Evolutionary conservation across 2,329 filamentous ascomycete species (phyloP).

Genomic region (Emmonsiellopsis sp.): DNA sequence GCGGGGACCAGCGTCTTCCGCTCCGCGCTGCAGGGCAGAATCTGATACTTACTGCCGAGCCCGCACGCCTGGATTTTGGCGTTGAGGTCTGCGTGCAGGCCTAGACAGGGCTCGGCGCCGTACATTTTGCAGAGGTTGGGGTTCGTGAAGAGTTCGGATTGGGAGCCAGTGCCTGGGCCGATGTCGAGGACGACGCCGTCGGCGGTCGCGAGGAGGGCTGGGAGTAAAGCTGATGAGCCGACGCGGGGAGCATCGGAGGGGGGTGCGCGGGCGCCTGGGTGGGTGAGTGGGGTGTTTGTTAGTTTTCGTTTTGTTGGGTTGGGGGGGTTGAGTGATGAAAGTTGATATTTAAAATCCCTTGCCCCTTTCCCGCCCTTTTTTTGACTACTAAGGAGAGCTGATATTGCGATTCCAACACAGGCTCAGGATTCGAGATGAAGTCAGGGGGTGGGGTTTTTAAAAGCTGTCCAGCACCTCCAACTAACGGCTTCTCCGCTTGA

Average conservation of each 20-base stretch:
- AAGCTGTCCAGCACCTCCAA: no score
- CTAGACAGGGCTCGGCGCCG: slow-evolving; percentile 44
- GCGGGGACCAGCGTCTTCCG: slow-evolving; percentile 36
- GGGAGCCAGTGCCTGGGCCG: slow-evolving; percentile 44
- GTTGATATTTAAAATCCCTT: no score
- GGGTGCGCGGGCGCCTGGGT: slow-evolving; percentile 7
- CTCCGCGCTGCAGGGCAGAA: slow-evolving; percentile 41
- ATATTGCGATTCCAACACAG: no score
- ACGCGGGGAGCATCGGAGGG: slow-evolving; percentile 7
- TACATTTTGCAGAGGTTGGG: slow-evolving; percentile 39
- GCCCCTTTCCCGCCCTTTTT: no score
- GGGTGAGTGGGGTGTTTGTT: not conserved
- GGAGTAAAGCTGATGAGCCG: slow-evolving; percentile 30
- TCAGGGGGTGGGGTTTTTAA: no score
- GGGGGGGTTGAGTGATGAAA: no score
- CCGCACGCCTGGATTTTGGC: slow-evolving; percentile 31
- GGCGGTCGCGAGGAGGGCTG: slow-evolving; percentile 30
- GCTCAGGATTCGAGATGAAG: no score
- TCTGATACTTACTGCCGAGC: slow-evolving; percentile 39
- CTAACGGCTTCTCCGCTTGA: not conserved
- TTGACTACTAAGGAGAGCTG: no score
- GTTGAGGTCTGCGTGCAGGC: slow-evolving; percentile 38
- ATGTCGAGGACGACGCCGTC: slow-evolving; percentile 39
- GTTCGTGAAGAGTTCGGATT: slow-evolving; percentile 38
- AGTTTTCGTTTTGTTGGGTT: not conserved